Base-by-base conservation (phyloP, 2,329 filamentous ascomycete species). In the Clonostachys chloroleuca region DNA sequence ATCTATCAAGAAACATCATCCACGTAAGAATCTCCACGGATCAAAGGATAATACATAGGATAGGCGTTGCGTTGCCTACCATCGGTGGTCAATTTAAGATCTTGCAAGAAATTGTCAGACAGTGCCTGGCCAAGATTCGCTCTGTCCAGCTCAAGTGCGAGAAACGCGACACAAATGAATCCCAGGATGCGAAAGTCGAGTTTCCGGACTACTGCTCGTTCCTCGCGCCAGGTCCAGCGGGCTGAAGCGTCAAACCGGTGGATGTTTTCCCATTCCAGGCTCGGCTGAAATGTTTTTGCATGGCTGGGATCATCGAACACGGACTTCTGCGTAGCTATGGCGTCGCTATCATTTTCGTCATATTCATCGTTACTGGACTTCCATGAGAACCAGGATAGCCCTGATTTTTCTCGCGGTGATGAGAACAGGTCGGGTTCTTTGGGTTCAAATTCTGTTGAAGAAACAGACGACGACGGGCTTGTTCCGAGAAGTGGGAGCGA, bases 81-180 rank as follows among this genome's bases (percentile, higher is more conserved):
- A 51, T 78, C 64, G 0, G 73, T 77, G 5, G 58, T 68, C 44
- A 77, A 50, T 0, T 55, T 45, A 41, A 77, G 59, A 16, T 76
- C 73, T 0, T 48, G 49, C 1, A 78, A 54, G 34, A 78, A 72
- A 45, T 75, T 72, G 51, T 77, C 73, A 0, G 73, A 70, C 17
- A 77, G 47, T 1, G 74, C 74, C 51, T 77, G 72, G 2, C 54
- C 43, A 14, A 78, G 58, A 51, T 77, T 78, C 6, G 69, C 67
- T 0, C 73, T 62, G 46, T 77, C 74, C 1, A 78, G 62, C 50
- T 80, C 74, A 24, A 80, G 66, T 14, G 59, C 62, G 48, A 65
- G 55, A 39, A 62, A 61, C 50, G 17, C 17, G 36, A 75, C 54
- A 36, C 74, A 74, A 18, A 18, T 18, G 14, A n/a, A 39, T n/a